Evolutionary conservation across 441 rosid genomes (phyloP), one percentile per base, ranked within the genome.

Genomic region (Erodium chrysanthum): DNA sequence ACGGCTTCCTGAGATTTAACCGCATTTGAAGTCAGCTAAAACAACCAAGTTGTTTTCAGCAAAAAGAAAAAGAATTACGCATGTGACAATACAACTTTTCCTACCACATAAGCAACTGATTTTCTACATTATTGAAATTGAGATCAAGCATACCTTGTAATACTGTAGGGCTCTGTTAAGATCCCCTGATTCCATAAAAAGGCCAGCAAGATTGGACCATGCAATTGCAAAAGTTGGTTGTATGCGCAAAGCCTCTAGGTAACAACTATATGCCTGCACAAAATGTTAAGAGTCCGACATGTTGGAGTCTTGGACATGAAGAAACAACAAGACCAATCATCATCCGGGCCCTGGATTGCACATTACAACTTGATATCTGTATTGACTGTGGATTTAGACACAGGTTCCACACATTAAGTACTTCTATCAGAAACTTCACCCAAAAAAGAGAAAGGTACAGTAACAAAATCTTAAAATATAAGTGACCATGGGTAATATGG

Each of bases 201-300:
- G 96, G 79, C 95, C 98, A 67, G 97, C 99, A 82, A 95, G 95
- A 81, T 92, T 95, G 52, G 98, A 95, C 98, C 99, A 95, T 27
- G 99, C 99, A 71, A 92, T 85, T 12, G 99, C 98, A 85, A 90
- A 95, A 58, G 84, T 88, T 61, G 99, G 99, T 75, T 95, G 96
- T 74, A 95, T 95, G 66, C 91, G 91, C 67, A 95, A 71, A 75
- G 98, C 97, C 88, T 95, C 97, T 31, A 92, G 78, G 78, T 92
- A 90, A 75, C 97, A 92, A 77, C 93, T 86, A 87, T 85, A 92
- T 71, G 98, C 99, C 99, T 95, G 96, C 93, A 88, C 83, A 86
- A 88, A 89, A 84, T 61, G 82, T 86, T 82, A 81, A 81, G 86
- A 84, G 79, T 82, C 89, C 86, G 79, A 86, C 89, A 81, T 80